phyloP scores from a whole-genome alignment of 768 basidiomycete genomes.

The Pholiota molesta region DNA sequence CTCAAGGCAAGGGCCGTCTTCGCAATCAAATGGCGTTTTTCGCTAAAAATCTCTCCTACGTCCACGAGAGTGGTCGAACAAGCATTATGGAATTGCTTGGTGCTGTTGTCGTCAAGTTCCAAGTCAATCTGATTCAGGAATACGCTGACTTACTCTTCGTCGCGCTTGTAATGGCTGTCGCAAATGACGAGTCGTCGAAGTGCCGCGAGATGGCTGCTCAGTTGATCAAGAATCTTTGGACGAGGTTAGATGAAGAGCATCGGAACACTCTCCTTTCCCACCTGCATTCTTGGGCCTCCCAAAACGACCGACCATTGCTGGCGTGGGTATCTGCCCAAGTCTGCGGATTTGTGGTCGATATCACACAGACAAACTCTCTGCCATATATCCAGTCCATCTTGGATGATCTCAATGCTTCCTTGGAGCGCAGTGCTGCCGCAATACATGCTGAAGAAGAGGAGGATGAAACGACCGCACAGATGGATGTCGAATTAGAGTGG shows the following conservation, averaged over 20 bases:
- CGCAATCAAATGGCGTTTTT: constrained; percentile 89
- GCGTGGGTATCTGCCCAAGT: constrained; percentile 79
- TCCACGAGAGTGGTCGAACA: constrained; percentile 84
- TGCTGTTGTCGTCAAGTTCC: constrained; percentile 85
- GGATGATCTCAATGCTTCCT: constrained; percentile 54
- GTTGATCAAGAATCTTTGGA: constrained; percentile 77
- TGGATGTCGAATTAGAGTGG: constrained; percentile 72
- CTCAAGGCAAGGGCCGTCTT: constrained; percentile 91
- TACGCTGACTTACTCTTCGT: constrained; percentile 90
- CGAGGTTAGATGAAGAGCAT: constrained; percentile 63
- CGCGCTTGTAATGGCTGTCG: constrained; percentile 87
- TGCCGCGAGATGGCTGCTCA: constrained; percentile 89
- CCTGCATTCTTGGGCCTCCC: constrained; percentile 78
- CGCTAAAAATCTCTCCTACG: constrained; percentile 89
- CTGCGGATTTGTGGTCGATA: constrained; percentile 80
- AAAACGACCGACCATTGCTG: constrained; percentile 61
- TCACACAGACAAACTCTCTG: constrained; percentile 48
- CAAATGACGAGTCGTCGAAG: constrained; percentile 90
- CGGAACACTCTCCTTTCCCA: constrained; percentile 64
- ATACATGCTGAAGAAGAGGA: constrained; percentile 44
- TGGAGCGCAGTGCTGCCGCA: constrained; percentile 46
- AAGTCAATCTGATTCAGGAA: constrained; percentile 69
- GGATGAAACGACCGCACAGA: constrained; percentile 34
- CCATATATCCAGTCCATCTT: constrained; percentile 53
- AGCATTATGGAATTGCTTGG: constrained; percentile 95